Base-by-base conservation (phyloP, 805 yeast species). In the Ogataea haglerorum region DNA sequence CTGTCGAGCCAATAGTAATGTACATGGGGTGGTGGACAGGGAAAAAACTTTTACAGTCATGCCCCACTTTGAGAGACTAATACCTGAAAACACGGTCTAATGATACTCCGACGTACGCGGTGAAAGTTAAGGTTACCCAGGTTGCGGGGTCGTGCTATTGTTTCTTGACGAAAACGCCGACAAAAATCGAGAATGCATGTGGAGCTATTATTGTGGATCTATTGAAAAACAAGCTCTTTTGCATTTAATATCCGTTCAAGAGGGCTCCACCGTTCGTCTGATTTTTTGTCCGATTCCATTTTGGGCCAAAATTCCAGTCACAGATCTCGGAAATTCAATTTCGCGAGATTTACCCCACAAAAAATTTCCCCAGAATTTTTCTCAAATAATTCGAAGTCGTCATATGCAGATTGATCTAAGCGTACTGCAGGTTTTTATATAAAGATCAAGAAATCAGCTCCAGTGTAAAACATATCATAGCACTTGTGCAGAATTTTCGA, bases 221-320 rank as follows among this genome's bases (percentile, higher is more conserved):
- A 26, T 13, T 26, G 13, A 9, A 13, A 13, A 26, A 13, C 10
- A 13, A 10, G 16, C 16, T 8, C 29, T 12, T 26, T 26, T 26
- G 29, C 29, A 15, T 26, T 9, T 9, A 10, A 15, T 26, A n/a
- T n/a, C 15, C 10, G n/a, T 13, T 15, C 5, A 26, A 26, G 6
- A 7, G 16, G 29, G 29, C 10, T 26, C 15, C 18, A 12, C 12
- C 12, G 38, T 14, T 17, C 21, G 15, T 18, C 12, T 15, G n/a
- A 25, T 13, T 28, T 17, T 17, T 16, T 24, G 17, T 21, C 14
- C 62, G 63, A 35, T 52, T 43, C 26, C 22, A 15, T 12, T 13
- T 35, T 18, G 18, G 31, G 17, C 15, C 26, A 36, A 15, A 27
- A 28, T 18, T 26, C 12, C 13, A 19, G 16, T 13, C 22, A 34